These are phyloP conservation scores for Dactylellina sp. DNA, from an alignment of 2,329 filamentous ascomycete genomes.

Conservation along the genomic window DNA sequence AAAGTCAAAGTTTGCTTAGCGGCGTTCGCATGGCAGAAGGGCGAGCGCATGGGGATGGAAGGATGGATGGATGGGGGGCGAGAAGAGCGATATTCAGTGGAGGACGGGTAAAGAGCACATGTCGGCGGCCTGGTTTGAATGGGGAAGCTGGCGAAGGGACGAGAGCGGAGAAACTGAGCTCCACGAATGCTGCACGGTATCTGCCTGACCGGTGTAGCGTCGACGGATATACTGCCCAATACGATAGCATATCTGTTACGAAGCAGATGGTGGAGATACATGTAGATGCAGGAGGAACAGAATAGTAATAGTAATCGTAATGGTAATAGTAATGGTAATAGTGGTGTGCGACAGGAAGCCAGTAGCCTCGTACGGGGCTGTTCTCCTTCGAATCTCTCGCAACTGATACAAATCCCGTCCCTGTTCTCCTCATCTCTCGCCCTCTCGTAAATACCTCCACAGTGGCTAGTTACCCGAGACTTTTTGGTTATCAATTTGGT, in stretches of 20 bases:
- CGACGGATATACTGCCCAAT: neutral
- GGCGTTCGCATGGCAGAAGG: neutral
- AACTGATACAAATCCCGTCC: neutral
- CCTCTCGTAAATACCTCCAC: neutral
- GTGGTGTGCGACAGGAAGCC: neutral
- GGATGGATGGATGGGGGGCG: neutral
- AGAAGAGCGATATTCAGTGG: neutral
- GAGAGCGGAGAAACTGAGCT: conserved; percentile 46
- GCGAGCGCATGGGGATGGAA: neutral
- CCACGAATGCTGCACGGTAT: conserved; percentile 10
- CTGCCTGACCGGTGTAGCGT: conserved; percentile 16
- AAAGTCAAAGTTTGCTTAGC: neutral
- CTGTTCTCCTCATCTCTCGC: too few relatives aligned
- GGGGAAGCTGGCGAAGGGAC: conserved; percentile 27
- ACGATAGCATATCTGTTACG: neutral
- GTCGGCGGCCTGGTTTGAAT: conserved; percentile 39
- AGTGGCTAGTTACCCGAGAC: too few relatives aligned
- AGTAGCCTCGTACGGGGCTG: conserved; percentile 27
- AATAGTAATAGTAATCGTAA: too few relatives aligned
- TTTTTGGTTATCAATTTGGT: too few relatives aligned
- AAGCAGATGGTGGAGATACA: neutral
- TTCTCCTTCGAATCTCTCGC: too few relatives aligned
- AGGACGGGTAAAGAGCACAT: conserved; percentile 35
- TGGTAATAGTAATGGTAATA: too few relatives aligned
- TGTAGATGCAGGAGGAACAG: too few relatives aligned